phyloP scores from a whole-genome alignment of 108 stramenopile species.

The Pseudonitzschia delicatissima region DNA sequence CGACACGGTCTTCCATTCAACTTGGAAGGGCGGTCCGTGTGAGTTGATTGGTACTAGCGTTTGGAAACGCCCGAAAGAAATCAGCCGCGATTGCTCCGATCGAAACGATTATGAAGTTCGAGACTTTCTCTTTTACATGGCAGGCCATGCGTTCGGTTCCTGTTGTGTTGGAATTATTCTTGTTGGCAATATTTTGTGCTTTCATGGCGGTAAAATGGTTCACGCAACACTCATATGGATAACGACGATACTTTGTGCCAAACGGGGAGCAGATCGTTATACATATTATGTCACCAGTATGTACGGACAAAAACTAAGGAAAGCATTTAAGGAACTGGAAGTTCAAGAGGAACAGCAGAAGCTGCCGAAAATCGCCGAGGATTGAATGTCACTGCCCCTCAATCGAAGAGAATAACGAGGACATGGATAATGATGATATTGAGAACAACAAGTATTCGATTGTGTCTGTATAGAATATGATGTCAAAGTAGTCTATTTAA shows the following conservation, averaged over 20 bases:
- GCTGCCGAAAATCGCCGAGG: not conserved
- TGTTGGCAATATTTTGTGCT: constrained; percentile 9
- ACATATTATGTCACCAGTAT: constrained; percentile 53
- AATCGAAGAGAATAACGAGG: not conserved
- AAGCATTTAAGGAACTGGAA: not conserved
- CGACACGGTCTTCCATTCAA: constrained; percentile 60
- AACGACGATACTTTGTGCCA: constrained; percentile 8
- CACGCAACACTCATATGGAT: not conserved
- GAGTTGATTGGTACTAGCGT: constrained; percentile 37
- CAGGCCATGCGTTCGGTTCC: constrained; percentile 29
- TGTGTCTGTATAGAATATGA: not conserved
- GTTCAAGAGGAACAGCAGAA: not conserved
- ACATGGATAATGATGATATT: not conserved
- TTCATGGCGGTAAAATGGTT: not conserved
- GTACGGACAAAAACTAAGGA: constrained; percentile 40
- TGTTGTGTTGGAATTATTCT: constrained; percentile 5
- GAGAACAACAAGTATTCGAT: not conserved
- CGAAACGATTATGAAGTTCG: constrained; percentile 47
- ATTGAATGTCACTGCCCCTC: not conserved
- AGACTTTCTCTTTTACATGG: constrained; percentile 58
- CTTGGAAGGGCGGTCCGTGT: constrained; percentile 37
- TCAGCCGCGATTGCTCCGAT: constrained; percentile 40
- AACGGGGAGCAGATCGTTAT: constrained; percentile 45
- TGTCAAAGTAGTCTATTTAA: not conserved
- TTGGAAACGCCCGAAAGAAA: constrained; percentile 39